Conservation (phyloP, 106 monocot genomes). For the Agapanthus africanus region DNA sequence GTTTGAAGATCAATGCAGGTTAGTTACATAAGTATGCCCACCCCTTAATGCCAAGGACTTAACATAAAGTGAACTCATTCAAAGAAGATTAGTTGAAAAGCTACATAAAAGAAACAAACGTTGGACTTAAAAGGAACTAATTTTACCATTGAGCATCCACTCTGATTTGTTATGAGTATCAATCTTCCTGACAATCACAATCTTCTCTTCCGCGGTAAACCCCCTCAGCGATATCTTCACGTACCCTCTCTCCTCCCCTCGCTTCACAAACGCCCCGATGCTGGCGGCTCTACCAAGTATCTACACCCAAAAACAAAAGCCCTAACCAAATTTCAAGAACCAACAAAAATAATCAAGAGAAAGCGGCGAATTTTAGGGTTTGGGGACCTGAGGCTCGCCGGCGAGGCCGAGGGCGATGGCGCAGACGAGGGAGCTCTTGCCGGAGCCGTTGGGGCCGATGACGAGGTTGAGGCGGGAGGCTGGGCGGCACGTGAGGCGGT, state of each 20-base stretch:
- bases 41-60: too few species aligned
- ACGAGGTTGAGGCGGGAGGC: slow-evolving; percentile 93
- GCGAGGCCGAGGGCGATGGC: slow-evolving; percentile 90
- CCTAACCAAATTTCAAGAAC: neutral
- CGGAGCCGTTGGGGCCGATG: slow-evolving; percentile 91
- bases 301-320: slow-evolving; percentile 26
- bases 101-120: neutral
- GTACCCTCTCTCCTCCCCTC: slow-evolving; percentile 75
- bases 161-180: slow-evolving; percentile 81
- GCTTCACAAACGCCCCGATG: slow-evolving; percentile 87
- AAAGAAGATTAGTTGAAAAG: neutral
- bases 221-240: slow-evolving; percentile 70
- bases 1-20: too few species aligned
- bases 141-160: slow-evolving; percentile 89
- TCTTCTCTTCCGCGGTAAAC: slow-evolving; percentile 28
- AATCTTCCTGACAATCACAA: slow-evolving; percentile 63
- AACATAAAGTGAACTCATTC: neutral
- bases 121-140: neutral
- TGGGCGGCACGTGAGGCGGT: slow-evolving; percentile 74
- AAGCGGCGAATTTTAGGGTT: neutral
- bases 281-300: slow-evolving; percentile 93
- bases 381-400: slow-evolving; percentile 79
- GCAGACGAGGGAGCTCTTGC: slow-evolving; percentile 97
- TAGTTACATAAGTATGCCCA: too few species aligned
- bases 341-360: neutral